A percentile compares a stretch with the other conserved stretches of the same genome.
These are phyloP conservation scores for Cymbopogon citratus DNA, from an alignment of 176 grass and related monocot genomes.

Conservation along the genomic window DNA sequence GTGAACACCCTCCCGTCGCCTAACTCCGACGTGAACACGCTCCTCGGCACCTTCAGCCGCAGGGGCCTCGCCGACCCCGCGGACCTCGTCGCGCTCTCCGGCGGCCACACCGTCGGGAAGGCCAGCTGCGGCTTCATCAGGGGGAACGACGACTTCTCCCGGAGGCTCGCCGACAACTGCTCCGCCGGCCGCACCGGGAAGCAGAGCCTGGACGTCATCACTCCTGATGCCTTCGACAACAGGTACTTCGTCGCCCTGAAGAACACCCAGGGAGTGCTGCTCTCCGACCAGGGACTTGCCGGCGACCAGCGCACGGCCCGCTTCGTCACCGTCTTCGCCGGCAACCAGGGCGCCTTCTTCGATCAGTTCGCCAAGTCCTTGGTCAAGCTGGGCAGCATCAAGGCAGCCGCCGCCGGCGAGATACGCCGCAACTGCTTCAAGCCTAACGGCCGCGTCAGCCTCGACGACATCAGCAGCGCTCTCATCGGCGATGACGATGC, in stretches of 20 bases:
- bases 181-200: not conserved
- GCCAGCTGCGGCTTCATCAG: conserved; percentile 25
- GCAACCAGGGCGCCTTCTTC: conserved; percentile 44
- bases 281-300: conserved; percentile 40
- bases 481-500: not conserved
- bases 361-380: conserved; percentile 34
- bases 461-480: not conserved
- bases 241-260: conserved; percentile 21
- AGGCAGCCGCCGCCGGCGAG: conserved; percentile 29
- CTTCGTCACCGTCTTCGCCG: conserved; percentile 17
- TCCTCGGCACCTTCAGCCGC: not conserved
- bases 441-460: not conserved
- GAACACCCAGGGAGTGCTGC: not conserved
- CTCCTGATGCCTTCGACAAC: conserved; percentile 39
- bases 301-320: conserved; percentile 9
- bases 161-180: not conserved
- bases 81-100: conserved; percentile 44
- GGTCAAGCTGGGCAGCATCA: conserved; percentile 46
- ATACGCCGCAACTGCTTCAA: conserved; percentile 29
- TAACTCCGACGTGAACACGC: not conserved
- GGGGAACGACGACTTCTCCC: not conserved
- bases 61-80: not conserved
- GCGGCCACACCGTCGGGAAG: conserved; percentile 43
- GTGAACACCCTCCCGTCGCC: conserved; percentile 4
- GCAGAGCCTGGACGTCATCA: conserved; percentile 4